Base-by-base conservation (phyloP, 345 rosid species). In the Pugionium cornutum region DNA sequence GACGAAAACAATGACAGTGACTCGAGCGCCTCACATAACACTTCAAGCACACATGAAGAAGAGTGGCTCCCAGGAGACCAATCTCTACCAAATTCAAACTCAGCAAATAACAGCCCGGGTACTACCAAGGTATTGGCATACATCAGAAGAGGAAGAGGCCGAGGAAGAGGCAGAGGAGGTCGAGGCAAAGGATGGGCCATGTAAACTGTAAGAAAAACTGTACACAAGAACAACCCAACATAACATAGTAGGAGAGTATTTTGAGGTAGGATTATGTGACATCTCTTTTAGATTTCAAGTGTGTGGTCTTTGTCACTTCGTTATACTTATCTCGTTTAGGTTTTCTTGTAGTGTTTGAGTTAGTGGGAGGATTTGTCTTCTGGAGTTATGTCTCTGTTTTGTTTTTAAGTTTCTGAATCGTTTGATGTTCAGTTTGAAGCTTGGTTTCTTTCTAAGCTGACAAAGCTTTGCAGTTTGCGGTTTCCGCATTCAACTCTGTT, bases 31-130 rank as follows among this genome's bases (percentile, higher is more conserved):
- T 83, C 87, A 33, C 82, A 82, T 44, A 69, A 77, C 73, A 81
- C 86, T 69, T 77, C 76, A 39, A 82, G 83, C 82, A 57, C 75
- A 57, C 84, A 62, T 3, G 56, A 73, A 61, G 87, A 79, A 74
- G 87, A 78, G 70, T 84, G 63, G 61, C 44, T 69, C n/a, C 79
- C 76, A 9, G 70, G 68, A 53, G 75, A 77, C 8, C 61, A 40
- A 7, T 62, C 76, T 44, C 74, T 53, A 34, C 77, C 68, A 18
- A 78, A 48, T 59, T 45, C 70, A 62, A 79, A 53, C 66, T 43
- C 75, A 44, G 76, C 76, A 70, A 70, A 68, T 35, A 64, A 64
- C 54, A 39, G 64, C 53, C 72, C 67, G 1, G 74, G 80, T 56
- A 72, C 36, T 28, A 66, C 65, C 42, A 64, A 57, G 66, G 67